These are phyloP conservation scores for Melampsora larici-populina DNA, from an alignment of 1,284 basidiomycete species.

Conservation along the genomic window DNA sequence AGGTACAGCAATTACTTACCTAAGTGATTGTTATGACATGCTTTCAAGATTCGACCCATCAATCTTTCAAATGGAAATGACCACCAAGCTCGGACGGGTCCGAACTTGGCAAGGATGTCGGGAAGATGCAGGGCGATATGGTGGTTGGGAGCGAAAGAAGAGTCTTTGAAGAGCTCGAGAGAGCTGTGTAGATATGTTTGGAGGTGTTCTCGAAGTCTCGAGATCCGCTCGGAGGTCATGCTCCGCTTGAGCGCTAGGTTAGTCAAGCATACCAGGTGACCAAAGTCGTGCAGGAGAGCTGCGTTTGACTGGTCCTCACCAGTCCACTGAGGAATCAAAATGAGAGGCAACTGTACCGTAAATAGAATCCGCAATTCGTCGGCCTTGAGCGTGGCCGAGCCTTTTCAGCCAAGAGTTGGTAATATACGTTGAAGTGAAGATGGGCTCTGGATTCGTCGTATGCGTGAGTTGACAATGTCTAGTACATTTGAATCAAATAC, in stretches of 20 bases:
- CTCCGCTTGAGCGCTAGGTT: conserved; percentile 3
- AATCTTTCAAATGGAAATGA: conserved; percentile 2
- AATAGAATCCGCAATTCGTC: conserved; percentile 31
- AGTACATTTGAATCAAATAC: conserved; percentile 10
- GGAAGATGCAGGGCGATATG: conserved; percentile 10
- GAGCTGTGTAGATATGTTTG: neutral
- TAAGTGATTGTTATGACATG: conserved; percentile 9
- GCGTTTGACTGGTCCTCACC: neutral
- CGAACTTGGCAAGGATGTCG: conserved; percentile 5
- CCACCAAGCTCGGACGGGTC: conserved; percentile 11
- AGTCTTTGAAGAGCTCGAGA: neutral
- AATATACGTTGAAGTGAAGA: no score
- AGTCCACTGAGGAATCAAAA: conserved; percentile 12
- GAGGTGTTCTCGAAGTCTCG: conserved; percentile 2
- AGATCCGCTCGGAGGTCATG: neutral
- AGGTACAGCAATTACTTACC: neutral
- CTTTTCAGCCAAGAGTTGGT: conserved; percentile 26
- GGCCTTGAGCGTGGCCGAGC: conserved; percentile 17
- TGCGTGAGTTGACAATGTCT: neutral
- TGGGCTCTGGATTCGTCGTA: conserved; percentile 5
- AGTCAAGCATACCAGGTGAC: neutral
- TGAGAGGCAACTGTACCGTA: conserved; percentile 14
- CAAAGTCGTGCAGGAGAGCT: conserved; percentile 30
- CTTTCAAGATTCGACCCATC: conserved; percentile 10
- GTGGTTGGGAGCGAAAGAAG: neutral